Evolutionary conservation across 352 stramenopile genomes (phyloP).

Genomic region (Phytophthora uliginosa): DNA sequence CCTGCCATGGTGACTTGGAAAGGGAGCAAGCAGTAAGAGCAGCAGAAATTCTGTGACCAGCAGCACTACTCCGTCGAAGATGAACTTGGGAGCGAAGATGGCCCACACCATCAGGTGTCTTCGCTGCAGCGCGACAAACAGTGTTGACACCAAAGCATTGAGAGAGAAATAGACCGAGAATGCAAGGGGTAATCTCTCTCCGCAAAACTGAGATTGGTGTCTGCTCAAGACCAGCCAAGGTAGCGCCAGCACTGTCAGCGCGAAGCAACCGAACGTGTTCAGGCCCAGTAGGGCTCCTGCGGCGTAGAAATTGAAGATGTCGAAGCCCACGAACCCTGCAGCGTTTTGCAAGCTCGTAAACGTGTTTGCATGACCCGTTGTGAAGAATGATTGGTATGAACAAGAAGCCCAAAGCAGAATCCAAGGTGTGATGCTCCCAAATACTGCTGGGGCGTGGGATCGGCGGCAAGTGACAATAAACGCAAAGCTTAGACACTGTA

Average conservation of each 20-base stretch:
- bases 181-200: conserved; percentile 20
- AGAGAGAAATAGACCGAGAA: conserved; percentile 65
- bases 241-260: conserved; percentile 52
- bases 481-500: conserved; percentile 61
- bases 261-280: conserved; percentile 91
- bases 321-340: conserved; percentile 89
- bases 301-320: conserved; percentile 85
- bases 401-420: conserved; percentile 67
- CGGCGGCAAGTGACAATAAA: conserved; percentile 34
- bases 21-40: conserved; percentile 47
- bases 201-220: neutral
- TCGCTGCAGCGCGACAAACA: conserved; percentile 87
- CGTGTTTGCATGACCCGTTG: conserved; percentile 90
- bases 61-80: conserved; percentile 84
- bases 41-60: conserved; percentile 61
- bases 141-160: conserved; percentile 75
- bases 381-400: conserved; percentile 85
- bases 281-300: conserved; percentile 82
- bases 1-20: conserved; percentile 11
- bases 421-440: conserved; percentile 43
- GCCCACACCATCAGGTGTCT: conserved; percentile 95
- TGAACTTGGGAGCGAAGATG: conserved; percentile 94
- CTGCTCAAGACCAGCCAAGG: conserved; percentile 37
- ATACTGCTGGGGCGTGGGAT: conserved; percentile 3
- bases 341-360: conserved; percentile 94